Percentiles rank a stretch among this genome's conserved stretches.
phyloP scores from a whole-genome alignment of 768 basidiomycete species.

The Pisolithus orientalis region DNA sequence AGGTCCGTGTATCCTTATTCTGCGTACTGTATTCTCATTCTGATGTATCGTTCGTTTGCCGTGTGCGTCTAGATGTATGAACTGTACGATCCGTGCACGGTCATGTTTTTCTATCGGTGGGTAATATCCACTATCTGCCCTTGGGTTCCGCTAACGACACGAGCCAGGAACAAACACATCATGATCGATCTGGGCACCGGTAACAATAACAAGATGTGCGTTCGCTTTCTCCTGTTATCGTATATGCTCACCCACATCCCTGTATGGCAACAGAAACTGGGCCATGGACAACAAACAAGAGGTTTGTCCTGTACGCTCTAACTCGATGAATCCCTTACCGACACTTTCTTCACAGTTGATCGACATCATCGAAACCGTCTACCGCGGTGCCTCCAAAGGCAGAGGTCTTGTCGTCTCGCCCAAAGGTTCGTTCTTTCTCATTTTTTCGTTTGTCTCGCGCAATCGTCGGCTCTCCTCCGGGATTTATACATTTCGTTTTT shows the following conservation, averaged over 20 bases:
- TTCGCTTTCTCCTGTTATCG: conserved; percentile 5
- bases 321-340: background rate
- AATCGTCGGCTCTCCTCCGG: too few species aligned
- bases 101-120: conserved; percentile 98
- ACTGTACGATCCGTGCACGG: conserved; percentile 92
- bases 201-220: conserved; percentile 99
- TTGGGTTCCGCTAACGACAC: background rate
- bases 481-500: too few species aligned
- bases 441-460: background rate
- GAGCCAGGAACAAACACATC: conserved; percentile 88
- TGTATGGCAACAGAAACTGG: conserved; percentile 73
- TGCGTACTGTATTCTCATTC: background rate
- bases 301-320: conserved; percentile 36
- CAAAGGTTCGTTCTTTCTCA: conserved; percentile 53
- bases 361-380: conserved; percentile 97
- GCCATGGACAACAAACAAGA: conserved; percentile 99
- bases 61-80: conserved; percentile 81
- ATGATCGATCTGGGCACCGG: conserved; percentile 99
- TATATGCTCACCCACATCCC: background rate
- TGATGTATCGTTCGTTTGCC: background rate
- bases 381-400: conserved; percentile 95
- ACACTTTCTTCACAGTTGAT: conserved; percentile 57
- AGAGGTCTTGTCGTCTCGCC: conserved; percentile 97
- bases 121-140: conserved; percentile 15
- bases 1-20: conserved; percentile 41